Conservation (phyloP, 306 rosid species). For the Cicer pinnatifidum region DNA sequence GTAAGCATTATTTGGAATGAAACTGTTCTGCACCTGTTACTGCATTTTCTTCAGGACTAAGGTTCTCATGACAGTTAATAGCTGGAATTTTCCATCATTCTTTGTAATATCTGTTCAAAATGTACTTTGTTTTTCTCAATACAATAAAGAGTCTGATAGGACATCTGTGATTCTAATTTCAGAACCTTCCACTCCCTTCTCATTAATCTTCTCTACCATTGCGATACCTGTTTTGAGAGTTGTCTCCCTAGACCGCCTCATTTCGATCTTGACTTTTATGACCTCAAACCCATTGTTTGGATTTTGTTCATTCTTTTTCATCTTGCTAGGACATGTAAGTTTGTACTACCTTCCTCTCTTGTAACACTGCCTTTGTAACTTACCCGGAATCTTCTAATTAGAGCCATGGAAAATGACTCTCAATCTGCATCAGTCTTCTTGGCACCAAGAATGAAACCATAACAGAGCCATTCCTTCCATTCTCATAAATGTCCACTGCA, state of each 20-base stretch:
- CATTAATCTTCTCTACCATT: too few species aligned
- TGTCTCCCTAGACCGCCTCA: too few species aligned
- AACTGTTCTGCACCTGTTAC: constrained; percentile 25
- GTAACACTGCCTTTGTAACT: neutral
- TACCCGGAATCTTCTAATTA: neutral
- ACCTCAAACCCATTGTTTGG: too few species aligned
- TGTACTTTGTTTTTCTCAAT: too few species aligned
- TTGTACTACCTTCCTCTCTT: too few species aligned
- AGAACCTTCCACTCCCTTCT: too few species aligned
- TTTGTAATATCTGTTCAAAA: neutral
- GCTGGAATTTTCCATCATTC: constrained; percentile 21
- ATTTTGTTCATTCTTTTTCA: too few species aligned
- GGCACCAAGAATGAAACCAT: neutral
- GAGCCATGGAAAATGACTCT: neutral
- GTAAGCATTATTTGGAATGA: constrained; percentile 55
- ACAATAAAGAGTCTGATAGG: too few species aligned
- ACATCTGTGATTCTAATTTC: too few species aligned
- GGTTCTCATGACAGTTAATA: constrained; percentile 29
- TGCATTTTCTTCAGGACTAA: constrained; percentile 9
- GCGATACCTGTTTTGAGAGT: too few species aligned
- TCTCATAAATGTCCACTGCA: neutral
- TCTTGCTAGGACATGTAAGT: too few species aligned
- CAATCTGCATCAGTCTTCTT: neutral
- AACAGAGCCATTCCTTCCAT: neutral
- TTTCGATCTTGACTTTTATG: too few species aligned